Evolutionary conservation across 495 filamentous ascomycete genomes (phyloP).

Genomic region (Collariella sp.): DNA sequence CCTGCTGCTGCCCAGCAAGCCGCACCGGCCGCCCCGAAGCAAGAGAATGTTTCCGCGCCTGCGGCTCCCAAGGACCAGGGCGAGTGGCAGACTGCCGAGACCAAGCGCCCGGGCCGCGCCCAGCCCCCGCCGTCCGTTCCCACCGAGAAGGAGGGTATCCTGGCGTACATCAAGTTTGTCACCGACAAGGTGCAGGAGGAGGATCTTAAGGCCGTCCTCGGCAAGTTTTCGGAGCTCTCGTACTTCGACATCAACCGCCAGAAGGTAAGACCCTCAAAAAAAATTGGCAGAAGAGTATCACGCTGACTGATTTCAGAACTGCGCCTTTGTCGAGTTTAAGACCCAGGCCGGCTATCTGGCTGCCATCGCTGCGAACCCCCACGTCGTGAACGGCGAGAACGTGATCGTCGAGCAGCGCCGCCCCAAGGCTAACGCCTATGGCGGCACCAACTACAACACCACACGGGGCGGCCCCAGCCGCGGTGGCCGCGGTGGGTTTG

Average conservation of each 20-base stretch:
- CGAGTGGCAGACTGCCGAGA: conserved; percentile 79
- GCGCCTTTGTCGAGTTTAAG: conserved; percentile 90
- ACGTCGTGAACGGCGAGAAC: conserved; percentile 69
- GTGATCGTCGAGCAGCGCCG: conserved; percentile 85
- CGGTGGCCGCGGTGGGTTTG: conserved; percentile 59
- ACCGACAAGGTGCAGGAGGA: conserved; percentile 69
- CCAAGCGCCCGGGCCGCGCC: conserved; percentile 66
- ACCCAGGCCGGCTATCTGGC: conserved; percentile 68
- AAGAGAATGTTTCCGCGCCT: conserved; percentile 24
- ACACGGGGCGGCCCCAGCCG: conserved; percentile 49
- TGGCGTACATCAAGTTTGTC: conserved; percentile 90
- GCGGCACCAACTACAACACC: conserved; percentile 53
- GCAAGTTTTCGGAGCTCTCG: conserved; percentile 66
- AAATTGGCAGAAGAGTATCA: not conserved
- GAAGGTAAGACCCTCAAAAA: conserved; percentile 55
- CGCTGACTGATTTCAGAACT: conserved; percentile 57
- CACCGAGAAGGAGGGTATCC: conserved; percentile 55
- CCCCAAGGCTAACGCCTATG: conserved; percentile 58
- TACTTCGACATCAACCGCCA: conserved; percentile 83
- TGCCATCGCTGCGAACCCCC: conserved; percentile 77
- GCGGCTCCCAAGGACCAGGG: conserved; percentile 38
- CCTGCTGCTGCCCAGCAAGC: conserved; percentile 32
- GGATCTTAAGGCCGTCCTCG: conserved; percentile 55
- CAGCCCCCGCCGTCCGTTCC: conserved; percentile 43
- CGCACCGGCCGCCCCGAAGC: conserved; percentile 25